These are phyloP conservation scores for Capsicum baccatum DNA, from an alignment of 257 asterid genomes.

Conservation along the genomic window DNA sequence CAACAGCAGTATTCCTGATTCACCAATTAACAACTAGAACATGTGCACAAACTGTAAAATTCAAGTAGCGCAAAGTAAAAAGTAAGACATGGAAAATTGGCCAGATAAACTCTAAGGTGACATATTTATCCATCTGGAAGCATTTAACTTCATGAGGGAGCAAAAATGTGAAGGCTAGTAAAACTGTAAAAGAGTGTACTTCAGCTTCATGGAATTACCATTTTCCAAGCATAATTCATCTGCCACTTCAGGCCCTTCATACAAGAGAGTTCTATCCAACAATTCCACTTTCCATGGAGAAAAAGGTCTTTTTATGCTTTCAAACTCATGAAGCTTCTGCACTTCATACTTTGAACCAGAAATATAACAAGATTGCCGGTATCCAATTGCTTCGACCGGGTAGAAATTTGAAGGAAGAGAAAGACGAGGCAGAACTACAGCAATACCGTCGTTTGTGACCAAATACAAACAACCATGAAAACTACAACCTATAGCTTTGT, in stretches of 20 bases:
- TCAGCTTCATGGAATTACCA: slow-evolving; percentile 53
- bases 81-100: slow-evolving; percentile 20
- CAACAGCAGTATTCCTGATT: slow-evolving; percentile 18
- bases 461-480: slow-evolving; percentile 74
- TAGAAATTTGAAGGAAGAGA: slow-evolving; percentile 65
- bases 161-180: neutral
- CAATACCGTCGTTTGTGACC: slow-evolving; percentile 75
- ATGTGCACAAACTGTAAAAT: slow-evolving; percentile 22
- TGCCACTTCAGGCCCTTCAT: slow-evolving; percentile 86
- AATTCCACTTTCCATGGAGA: slow-evolving; percentile 90
- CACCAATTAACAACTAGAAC: neutral
- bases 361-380: slow-evolving; percentile 48
- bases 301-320: slow-evolving; percentile 50
- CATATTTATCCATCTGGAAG: slow-evolving; percentile 1
- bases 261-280: slow-evolving; percentile 80
- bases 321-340: slow-evolving; percentile 50
- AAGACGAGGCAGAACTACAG: slow-evolving; percentile 87
- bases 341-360: slow-evolving; percentile 42
- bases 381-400: slow-evolving; percentile 84
- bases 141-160: slow-evolving; percentile 1
- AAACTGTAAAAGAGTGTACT: neutral
- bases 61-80: neutral
- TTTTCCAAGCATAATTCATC: slow-evolving; percentile 81
- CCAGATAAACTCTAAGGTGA: neutral
- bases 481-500: slow-evolving; percentile 83